phyloP scores from a whole-genome alignment of 163 green algal species.

The Volvox carteri region DNA sequence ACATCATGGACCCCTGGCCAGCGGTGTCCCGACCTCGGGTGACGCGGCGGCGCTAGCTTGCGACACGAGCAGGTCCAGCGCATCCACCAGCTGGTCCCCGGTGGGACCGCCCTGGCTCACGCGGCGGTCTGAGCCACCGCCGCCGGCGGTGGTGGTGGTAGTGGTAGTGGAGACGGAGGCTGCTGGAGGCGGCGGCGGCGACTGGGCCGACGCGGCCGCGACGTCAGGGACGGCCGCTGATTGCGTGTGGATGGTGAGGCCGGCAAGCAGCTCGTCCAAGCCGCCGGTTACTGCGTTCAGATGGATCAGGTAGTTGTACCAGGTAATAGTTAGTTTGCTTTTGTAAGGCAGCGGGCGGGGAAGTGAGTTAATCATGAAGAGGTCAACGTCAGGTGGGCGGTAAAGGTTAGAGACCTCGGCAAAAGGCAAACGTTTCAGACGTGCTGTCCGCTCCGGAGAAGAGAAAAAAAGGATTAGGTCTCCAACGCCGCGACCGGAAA shows the following conservation, averaged over 20 bases:
- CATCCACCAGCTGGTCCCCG: conserved; percentile 31
- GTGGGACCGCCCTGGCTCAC: neutral
- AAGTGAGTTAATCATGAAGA: no score
- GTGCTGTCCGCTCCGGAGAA: no score
- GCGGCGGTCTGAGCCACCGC: neutral
- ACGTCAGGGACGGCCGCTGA: neutral
- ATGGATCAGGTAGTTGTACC: no score
- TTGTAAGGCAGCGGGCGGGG: no score
- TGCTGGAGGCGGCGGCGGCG: neutral
- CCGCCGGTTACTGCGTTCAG: neutral
- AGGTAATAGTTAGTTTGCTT: no score
- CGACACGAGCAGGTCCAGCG: conserved; percentile 32
- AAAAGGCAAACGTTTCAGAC: no score
- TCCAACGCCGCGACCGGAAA: no score
- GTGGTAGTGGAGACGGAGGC: no score
- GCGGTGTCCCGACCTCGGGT: neutral
- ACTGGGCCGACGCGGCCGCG: neutral
- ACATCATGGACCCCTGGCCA: no score
- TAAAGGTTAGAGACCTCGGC: no score
- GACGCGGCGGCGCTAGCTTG: neutral
- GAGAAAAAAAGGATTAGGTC: no score
- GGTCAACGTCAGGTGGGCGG: no score
- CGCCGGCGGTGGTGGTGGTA: neutral
- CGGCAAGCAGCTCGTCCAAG: neutral
- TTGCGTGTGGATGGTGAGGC: neutral